phyloP scores from a whole-genome alignment of 345 rosid species.

The Gossypium thurberi region DNA sequence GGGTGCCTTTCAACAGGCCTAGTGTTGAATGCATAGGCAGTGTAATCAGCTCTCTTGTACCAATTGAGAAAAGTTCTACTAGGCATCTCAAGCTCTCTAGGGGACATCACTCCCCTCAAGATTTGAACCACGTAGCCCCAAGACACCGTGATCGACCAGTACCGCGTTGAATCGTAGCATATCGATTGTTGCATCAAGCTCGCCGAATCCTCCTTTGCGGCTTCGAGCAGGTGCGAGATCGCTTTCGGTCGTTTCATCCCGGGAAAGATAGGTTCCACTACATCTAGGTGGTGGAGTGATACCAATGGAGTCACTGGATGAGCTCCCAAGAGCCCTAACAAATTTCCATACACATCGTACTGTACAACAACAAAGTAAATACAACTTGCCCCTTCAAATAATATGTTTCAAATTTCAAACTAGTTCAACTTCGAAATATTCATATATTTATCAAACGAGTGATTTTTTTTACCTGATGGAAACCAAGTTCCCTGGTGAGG shows the following conservation, averaged over 20 bases:
- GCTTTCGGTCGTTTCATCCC: constrained; percentile 44
- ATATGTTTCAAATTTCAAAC: neutral
- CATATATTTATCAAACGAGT: neutral
- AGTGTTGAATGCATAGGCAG: constrained; percentile 73
- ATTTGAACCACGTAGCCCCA: constrained; percentile 86
- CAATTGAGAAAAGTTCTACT: constrained; percentile 79
- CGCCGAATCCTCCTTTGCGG: constrained; percentile 58
- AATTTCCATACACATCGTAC: constrained; percentile 77
- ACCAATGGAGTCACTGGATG: constrained; percentile 73
- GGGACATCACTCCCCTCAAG: constrained; percentile 63
- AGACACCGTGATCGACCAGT: constrained; percentile 73
- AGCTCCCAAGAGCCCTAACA: constrained; percentile 63
- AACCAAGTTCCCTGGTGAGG: constrained; percentile 67
- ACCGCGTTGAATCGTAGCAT: constrained; percentile 53
- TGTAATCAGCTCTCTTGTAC: constrained; percentile 67
- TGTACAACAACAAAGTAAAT: constrained; percentile 21
- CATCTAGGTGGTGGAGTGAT: constrained; percentile 75
- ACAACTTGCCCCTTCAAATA: neutral
- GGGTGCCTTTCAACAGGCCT: constrained; percentile 76
- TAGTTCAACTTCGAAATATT: neutral
- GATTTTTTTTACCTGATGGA: constrained; percentile 58
- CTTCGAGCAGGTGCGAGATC: constrained; percentile 44
- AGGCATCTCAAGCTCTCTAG: constrained; percentile 84
- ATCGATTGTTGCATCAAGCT: constrained; percentile 77
- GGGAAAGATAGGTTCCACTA: constrained; percentile 68